Evolutionary conservation across 2,329 filamentous ascomycete genomes (phyloP).

Genomic region (Fusarium pseudograminearum): DNA sequence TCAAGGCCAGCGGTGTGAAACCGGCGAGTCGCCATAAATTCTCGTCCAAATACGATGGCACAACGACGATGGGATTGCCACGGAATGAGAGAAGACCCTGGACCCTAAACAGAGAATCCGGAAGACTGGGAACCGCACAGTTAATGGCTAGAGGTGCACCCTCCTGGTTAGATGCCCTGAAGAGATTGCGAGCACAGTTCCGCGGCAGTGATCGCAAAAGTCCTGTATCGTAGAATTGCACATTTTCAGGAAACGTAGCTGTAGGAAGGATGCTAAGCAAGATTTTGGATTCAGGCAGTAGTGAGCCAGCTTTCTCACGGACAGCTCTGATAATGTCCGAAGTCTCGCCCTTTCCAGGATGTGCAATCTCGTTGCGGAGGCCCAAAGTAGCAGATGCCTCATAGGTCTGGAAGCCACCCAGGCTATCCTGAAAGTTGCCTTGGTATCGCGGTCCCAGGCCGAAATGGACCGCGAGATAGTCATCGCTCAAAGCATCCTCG

Average conservation of each 20-base stretch:
- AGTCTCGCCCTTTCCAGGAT: conserved; percentile 88
- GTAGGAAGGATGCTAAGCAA: conserved; percentile 85
- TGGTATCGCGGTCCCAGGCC: conserved; percentile 91
- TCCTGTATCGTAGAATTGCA: conserved; percentile 80
- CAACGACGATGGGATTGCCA: conserved; percentile 83
- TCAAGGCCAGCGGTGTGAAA: conserved; percentile 85
- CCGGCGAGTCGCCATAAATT: conserved; percentile 94
- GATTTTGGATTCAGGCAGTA: conserved; percentile 85
- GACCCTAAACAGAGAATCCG: conserved; percentile 84
- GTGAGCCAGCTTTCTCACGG: conserved; percentile 81
- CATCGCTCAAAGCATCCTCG: conserved; percentile 88
- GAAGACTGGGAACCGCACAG: conserved; percentile 85
- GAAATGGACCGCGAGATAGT: conserved; percentile 90
- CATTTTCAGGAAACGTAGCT: conserved; percentile 83
- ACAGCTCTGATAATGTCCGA: conserved; percentile 94
- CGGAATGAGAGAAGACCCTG: conserved; percentile 86
- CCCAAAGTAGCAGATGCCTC: conserved; percentile 91
- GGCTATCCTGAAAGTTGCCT: conserved; percentile 95
- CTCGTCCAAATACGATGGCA: conserved; percentile 89
- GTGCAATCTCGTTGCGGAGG: conserved; percentile 88
- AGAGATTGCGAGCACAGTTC: conserved; percentile 72
- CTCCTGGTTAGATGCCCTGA: conserved; percentile 54
- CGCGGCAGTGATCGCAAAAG: conserved; percentile 82
- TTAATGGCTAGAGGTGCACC: conserved; percentile 88
- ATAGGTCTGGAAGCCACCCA: conserved; percentile 97